Evolutionary conservation across 2,329 filamentous ascomycete genomes (phyloP), one percentile per base, ranked within the genome.

Genomic region (Talaromyces sp.): DNA sequence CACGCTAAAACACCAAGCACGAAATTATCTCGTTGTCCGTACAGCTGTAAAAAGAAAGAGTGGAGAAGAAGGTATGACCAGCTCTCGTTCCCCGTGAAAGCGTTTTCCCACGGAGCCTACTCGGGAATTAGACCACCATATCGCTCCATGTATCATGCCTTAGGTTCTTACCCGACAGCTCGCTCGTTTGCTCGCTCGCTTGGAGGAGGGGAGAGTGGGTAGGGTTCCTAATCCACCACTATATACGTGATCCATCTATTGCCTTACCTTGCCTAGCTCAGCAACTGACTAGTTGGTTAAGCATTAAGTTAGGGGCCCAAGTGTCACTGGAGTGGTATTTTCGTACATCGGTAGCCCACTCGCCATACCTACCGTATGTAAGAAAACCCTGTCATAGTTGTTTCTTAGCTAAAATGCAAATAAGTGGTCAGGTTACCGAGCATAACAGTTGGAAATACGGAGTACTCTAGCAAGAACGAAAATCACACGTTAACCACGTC

Each of bases 291-390:
- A 25, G 29, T 36, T 17, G 31, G 53, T 36, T 25, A 56, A 56
- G 53, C 53, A 56, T 25, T 22, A 56, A 56, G 19, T 56, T 38
- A 34, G n/a, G 53, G 53, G 29, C 53, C 53, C 53, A 38, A 56
- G 53, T 54, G 51, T 31, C 34, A 15, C 27, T n/a, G 15, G n/a
- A 29, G 27, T 31, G 49, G 7, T 56, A 10, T 25, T 56, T 36
- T 36, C 31, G 31, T 15, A 56, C 31, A 34, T 17, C 7, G 4
- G 2, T 56, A 34, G n/a, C 51, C 10, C 31, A 56, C 31, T 56
- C 31, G 31, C 53, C 17, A 56, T 56, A 11, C 51, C 10, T 56
- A 11, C 51, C 29, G 29, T 38, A 36, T 15, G n/a, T 38, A 22
- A 56, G 31, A 2, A 36, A 54, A 54, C 8, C n/a, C 29, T 34